phyloP scores from a whole-genome alignment of 257 asterid genomes.

The Rubia yunnanensis region DNA sequence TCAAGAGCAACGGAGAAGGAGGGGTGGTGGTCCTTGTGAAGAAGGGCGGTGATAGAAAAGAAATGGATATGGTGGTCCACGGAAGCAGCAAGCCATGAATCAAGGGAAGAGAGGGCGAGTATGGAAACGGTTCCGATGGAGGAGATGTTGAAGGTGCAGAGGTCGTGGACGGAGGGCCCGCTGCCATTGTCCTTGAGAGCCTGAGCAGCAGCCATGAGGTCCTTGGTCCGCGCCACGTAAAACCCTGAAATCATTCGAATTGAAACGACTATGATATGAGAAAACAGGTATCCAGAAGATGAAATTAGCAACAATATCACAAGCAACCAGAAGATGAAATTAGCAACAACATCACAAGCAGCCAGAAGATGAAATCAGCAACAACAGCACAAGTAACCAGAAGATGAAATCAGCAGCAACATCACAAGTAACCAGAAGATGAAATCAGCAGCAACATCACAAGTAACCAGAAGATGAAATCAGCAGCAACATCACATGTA shows the following conservation, averaged over 20 bases:
- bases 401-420: too few relatives aligned
- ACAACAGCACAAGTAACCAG: background rate
- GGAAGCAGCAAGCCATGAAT: slow-evolving; percentile 67
- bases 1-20: slow-evolving; percentile 64
- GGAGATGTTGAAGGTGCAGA: slow-evolving; percentile 50
- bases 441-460: background rate
- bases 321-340: too few relatives aligned
- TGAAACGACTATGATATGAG: too few relatives aligned
- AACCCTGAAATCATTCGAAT: slow-evolving; percentile 17
- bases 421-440: background rate
- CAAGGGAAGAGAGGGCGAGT: slow-evolving; percentile 54
- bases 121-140: slow-evolving; percentile 50
- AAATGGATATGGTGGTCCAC: slow-evolving; percentile 47
- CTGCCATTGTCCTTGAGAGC: slow-evolving; percentile 41
- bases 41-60: slow-evolving; percentile 74
- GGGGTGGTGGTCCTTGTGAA: slow-evolving; percentile 55
- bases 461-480: too few relatives aligned
- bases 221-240: slow-evolving; percentile 76
- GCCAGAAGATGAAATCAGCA: too few relatives aligned
- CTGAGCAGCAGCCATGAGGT: slow-evolving; percentile 57
- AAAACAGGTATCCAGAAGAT: too few relatives aligned
- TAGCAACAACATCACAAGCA: too few relatives aligned
- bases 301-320: too few relatives aligned
- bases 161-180: slow-evolving; percentile 45
- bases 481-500: background rate